Conservation (phyloP, 108 stramenopile species). For the Fragilariopsis cylindrus region DNA sequence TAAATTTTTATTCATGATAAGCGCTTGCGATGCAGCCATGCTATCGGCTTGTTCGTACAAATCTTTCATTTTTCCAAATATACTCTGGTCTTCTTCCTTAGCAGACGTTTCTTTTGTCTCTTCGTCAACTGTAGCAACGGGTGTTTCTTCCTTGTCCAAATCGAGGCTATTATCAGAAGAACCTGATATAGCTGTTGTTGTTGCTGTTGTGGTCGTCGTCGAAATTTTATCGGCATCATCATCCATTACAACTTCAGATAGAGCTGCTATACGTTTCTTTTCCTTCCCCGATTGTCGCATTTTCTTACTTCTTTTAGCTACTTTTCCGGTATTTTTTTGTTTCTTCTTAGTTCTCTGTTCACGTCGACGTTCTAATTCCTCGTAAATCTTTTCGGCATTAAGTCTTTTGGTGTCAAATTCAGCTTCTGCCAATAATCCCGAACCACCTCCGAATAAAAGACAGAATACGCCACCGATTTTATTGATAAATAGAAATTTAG, state of each 20-base stretch:
- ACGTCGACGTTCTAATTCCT: slow-evolving; percentile 74
- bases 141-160: background rate
- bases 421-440: slow-evolving; percentile 69
- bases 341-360: slow-evolving; percentile 9
- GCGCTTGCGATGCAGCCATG: slow-evolving; percentile 84
- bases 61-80: slow-evolving; percentile 61
- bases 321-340: slow-evolving; percentile 18
- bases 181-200: slow-evolving; percentile 14
- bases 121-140: background rate
- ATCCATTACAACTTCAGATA: slow-evolving; percentile 66
- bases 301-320: slow-evolving; percentile 35
- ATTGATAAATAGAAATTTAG: slow-evolving; percentile 65
- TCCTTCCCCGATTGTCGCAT: slow-evolving; percentile 58
- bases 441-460: slow-evolving; percentile 57
- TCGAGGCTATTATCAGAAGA: background rate
- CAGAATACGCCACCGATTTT: slow-evolving; percentile 69
- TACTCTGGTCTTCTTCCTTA: slow-evolving; percentile 20
- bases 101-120: slow-evolving; percentile 12
- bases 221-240: slow-evolving; percentile 22
- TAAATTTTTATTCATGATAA: slow-evolving; percentile 83
- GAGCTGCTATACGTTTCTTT: slow-evolving; percentile 62
- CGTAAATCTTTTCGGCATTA: slow-evolving; percentile 79
- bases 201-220: slow-evolving; percentile 1
- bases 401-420: slow-evolving; percentile 59
- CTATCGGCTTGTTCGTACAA: slow-evolving; percentile 83